phyloP scores from a whole-genome alignment of 176 grass and related monocot genomes.

The barley (Hordeum vulgare) region MorexV3_pseudomolecules_assembly NC_058522.1:220359609-220360108 shows the following conservation, averaged over 20 bases:
- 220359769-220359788: not conserved
- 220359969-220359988: not conserved
- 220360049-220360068: not conserved
- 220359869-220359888: not conserved
- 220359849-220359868: not conserved
- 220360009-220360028: not conserved
- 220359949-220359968: not conserved
- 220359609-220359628: too few relatives aligned
- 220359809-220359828: not conserved
- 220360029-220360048: not conserved
- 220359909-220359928: not conserved
- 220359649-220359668: too few relatives aligned
- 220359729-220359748: too few relatives aligned
- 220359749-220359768: too few relatives aligned
- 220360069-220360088: not conserved
- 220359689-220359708: too few relatives aligned
- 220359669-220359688: too few relatives aligned
- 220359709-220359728: too few relatives aligned
- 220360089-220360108: too few relatives aligned
- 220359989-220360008: not conserved
- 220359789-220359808: not conserved
- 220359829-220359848: not conserved
- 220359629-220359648: too few relatives aligned
- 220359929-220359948: not conserved
- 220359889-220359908: not conserved